These are phyloP conservation scores for Diplogelasinospora grovesii DNA, from an alignment of 495 filamentous ascomycete species.

Conservation along the genomic window DNA sequence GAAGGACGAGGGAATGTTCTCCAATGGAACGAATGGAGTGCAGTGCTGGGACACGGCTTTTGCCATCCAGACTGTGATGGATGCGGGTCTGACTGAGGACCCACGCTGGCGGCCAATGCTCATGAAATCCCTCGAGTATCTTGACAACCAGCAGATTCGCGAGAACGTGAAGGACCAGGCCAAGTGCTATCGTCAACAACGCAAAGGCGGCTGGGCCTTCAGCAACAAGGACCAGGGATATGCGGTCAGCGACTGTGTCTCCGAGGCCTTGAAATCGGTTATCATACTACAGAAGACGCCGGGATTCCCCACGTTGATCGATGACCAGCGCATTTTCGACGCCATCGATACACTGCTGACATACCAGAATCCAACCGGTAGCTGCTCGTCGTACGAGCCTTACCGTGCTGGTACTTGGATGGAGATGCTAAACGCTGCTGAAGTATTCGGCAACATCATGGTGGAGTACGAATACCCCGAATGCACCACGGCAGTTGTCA, in stretches of 20 bases:
- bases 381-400: slow-evolving; percentile 85
- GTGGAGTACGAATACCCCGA: slow-evolving; percentile 97
- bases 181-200: slow-evolving; percentile 80
- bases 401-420: slow-evolving; percentile 68
- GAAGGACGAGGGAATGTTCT: slow-evolving; percentile 84
- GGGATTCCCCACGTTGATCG: slow-evolving; percentile 67
- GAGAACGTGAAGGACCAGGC: slow-evolving; percentile 74
- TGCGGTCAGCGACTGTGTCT: slow-evolving; percentile 88
- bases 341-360: slow-evolving; percentile 85
- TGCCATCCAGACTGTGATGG: slow-evolving; percentile 71
- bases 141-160: slow-evolving; percentile 86
- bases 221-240: slow-evolving; percentile 90
- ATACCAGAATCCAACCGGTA: slow-evolving; percentile 85
- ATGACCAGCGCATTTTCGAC: slow-evolving; percentile 70
- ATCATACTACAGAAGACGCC: slow-evolving; percentile 76
- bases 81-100: slow-evolving; percentile 70
- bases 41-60: slow-evolving; percentile 96
- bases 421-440: slow-evolving; percentile 86
- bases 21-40: slow-evolving; percentile 94
- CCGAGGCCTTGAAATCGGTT: slow-evolving; percentile 82
- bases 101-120: slow-evolving; percentile 80
- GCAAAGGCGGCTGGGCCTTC: slow-evolving; percentile 94
- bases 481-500: slow-evolving; percentile 94
- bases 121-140: slow-evolving; percentile 71
- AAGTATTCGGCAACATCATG: slow-evolving; percentile 97